phyloP scores from a whole-genome alignment of 148 eudicot genomes.

The Fagopyrum esculentum region DNA sequence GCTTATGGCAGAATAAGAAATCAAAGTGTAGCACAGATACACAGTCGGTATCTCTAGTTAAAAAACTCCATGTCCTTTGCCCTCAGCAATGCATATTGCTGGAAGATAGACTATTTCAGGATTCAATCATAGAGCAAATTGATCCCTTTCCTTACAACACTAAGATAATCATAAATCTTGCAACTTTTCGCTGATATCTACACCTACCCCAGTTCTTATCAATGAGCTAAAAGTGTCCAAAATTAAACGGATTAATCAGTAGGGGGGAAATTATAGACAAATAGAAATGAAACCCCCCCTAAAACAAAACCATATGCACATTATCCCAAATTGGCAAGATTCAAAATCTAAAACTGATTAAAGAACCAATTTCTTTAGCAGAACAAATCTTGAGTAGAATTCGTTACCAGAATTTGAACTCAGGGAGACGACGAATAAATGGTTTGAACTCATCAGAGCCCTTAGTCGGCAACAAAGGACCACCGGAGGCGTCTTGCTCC shows the following conservation, averaged over 20 bases:
- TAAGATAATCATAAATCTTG: not conserved
- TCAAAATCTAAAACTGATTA: not conserved
- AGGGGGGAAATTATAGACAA: not conserved
- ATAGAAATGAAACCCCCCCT: not conserved
- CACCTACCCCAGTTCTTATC: not conserved
- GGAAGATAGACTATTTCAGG: not conserved
- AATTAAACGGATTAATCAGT: not conserved
- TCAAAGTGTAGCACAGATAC: not conserved
- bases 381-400: not conserved
- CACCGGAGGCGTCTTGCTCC: constrained; percentile 60
- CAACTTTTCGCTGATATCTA: not conserved
- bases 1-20: not conserved
- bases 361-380: not conserved
- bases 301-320: not conserved
- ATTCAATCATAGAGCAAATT: too few species aligned
- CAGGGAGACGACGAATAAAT: constrained; percentile 82
- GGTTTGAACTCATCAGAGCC: constrained; percentile 92
- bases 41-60: not conserved
- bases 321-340: not conserved
- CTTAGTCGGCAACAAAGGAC: constrained; percentile 66
- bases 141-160: not conserved
- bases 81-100: not conserved
- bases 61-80: not conserved
- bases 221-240: not conserved
- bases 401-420: constrained; percentile 75